Evolutionary conservation across 768 basidiomycete species (phyloP).

Genomic region (Tephrocybe sp.): DNA sequence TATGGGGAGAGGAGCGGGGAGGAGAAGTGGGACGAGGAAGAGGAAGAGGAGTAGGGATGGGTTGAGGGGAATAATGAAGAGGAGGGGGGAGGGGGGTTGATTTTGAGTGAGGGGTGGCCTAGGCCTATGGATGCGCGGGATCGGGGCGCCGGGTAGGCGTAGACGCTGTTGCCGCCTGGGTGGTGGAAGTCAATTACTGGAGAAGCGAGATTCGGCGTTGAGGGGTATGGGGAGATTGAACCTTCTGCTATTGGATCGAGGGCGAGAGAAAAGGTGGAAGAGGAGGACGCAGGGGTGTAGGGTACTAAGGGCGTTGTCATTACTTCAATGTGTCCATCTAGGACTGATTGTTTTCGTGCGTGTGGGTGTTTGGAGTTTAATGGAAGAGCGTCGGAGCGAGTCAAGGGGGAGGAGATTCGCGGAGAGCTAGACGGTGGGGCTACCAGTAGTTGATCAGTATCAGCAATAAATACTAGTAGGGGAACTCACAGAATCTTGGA

Average conservation of each 20-base stretch:
- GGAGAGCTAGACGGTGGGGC: conserved; percentile 37
- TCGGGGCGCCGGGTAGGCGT: conserved; percentile 34
- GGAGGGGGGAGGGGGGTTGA: conserved; percentile 20
- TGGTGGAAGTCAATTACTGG: conserved; percentile 32
- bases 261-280: conserved; percentile 46
- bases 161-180: conserved; percentile 26
- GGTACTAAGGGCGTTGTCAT: conserved; percentile 28
- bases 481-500: conserved; percentile 18
- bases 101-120: conserved; percentile 39
- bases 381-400: conserved; percentile 51
- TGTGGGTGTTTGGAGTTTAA: conserved; percentile 69
- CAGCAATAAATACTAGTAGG: conserved; percentile 8
- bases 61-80: conserved; percentile 42
- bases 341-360: conserved; percentile 70
- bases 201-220: conserved; percentile 36
- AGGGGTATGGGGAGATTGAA: conserved; percentile 30
- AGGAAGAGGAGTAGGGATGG: conserved; percentile 23
- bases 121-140: conserved; percentile 38
- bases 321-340: conserved; percentile 48
- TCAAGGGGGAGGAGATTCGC: conserved; percentile 42
- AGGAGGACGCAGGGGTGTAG: conserved; percentile 41
- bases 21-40: conserved; percentile 45
- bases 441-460: conserved; percentile 13
- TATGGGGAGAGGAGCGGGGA: conserved; percentile 39
- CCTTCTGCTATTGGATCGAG: conserved; percentile 50